A percentile compares a stretch with the other conserved stretches of the same genome.
These are phyloP conservation scores for Chrysoporthe austroafricana DNA, from an alignment of 2,329 filamentous ascomycete genomes.

Conservation along the genomic window DNA sequence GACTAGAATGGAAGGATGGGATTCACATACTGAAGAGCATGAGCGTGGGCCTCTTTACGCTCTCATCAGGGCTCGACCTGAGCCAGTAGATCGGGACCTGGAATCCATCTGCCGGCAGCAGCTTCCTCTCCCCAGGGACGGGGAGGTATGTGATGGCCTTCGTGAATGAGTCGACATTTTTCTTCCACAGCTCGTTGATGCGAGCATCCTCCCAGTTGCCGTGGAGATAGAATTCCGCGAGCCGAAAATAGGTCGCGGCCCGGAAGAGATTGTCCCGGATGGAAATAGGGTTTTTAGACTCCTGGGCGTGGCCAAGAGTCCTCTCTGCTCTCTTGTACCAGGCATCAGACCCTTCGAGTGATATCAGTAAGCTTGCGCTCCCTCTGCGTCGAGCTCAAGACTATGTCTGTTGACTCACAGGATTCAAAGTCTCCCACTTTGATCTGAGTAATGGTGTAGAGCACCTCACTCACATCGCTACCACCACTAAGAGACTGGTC, in stretches of 20 bases:
- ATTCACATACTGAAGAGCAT: slow-evolving; percentile 36
- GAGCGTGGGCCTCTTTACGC: slow-evolving; percentile 37
- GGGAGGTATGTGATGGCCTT: slow-evolving; percentile 42
- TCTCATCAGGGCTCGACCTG: slow-evolving; percentile 29
- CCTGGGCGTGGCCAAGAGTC: not conserved
- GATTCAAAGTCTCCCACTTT: slow-evolving; percentile 8
- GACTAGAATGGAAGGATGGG: not conserved
- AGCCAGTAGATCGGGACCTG: slow-evolving; percentile 33
- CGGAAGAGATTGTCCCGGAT: slow-evolving; percentile 36
- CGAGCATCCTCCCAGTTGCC: slow-evolving; percentile 45
- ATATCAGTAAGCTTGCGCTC: not conserved
- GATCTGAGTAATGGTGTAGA: slow-evolving; percentile 8
- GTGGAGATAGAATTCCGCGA: slow-evolving; percentile 47
- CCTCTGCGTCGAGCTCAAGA: not conserved
- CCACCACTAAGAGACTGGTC: not conserved
- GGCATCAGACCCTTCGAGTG: not conserved
- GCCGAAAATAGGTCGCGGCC: slow-evolving; percentile 47
- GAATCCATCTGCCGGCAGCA: slow-evolving; percentile 35
- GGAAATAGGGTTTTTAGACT: slow-evolving; percentile 7
- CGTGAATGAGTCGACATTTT: slow-evolving; percentile 43
- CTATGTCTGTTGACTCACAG: not conserved
- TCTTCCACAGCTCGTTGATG: slow-evolving; percentile 43
- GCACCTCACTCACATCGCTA: slow-evolving; percentile 6
- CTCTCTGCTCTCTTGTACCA: slow-evolving; percentile 8
- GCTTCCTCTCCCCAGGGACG: slow-evolving; percentile 41